phyloP scores from a whole-genome alignment of 1,284 basidiomycete genomes.

The Salmacisia buchloeana region DNA sequence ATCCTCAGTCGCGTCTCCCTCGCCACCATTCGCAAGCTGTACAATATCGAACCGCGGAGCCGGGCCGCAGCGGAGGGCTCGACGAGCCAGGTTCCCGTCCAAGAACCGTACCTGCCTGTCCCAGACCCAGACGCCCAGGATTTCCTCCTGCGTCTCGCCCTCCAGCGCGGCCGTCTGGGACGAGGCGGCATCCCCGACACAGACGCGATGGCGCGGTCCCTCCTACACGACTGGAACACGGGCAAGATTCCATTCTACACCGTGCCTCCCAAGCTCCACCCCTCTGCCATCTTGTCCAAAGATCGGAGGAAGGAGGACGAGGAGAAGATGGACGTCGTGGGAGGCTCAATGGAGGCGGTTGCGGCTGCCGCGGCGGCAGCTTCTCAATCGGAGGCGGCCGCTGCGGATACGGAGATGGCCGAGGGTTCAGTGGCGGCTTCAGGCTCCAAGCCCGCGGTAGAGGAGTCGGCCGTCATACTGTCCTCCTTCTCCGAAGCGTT shows the following conservation, averaged over 20 bases:
- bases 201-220: slow-evolving; percentile 70
- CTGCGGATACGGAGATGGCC: slow-evolving; percentile 54
- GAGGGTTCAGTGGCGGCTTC: slow-evolving; percentile 58
- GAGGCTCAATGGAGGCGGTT: slow-evolving; percentile 64
- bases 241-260: slow-evolving; percentile 90
- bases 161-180: slow-evolving; percentile 65
- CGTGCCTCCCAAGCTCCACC: slow-evolving; percentile 68
- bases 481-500: slow-evolving; percentile 40
- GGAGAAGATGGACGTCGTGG: slow-evolving; percentile 64
- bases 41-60: too few species aligned
- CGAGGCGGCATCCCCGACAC: slow-evolving; percentile 88
- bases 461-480: slow-evolving; percentile 24
- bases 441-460: slow-evolving; percentile 10
- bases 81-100: not conserved
- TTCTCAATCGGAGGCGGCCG: slow-evolving; percentile 68
- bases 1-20: slow-evolving; percentile 40
- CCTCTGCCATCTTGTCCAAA: slow-evolving; percentile 62
- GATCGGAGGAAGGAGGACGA: slow-evolving; percentile 54
- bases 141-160: slow-evolving; percentile 83
- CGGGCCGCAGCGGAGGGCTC: not conserved
- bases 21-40: slow-evolving; percentile 31
- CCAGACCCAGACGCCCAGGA: slow-evolving; percentile 62
- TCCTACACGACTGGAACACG: slow-evolving; percentile 93
- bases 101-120: not conserved
- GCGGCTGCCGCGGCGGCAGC: slow-evolving; percentile 69